Evolutionary conservation across 2,329 filamentous ascomycete genomes (phyloP).

Genomic region (Lachnellula occidentalis): DNA sequence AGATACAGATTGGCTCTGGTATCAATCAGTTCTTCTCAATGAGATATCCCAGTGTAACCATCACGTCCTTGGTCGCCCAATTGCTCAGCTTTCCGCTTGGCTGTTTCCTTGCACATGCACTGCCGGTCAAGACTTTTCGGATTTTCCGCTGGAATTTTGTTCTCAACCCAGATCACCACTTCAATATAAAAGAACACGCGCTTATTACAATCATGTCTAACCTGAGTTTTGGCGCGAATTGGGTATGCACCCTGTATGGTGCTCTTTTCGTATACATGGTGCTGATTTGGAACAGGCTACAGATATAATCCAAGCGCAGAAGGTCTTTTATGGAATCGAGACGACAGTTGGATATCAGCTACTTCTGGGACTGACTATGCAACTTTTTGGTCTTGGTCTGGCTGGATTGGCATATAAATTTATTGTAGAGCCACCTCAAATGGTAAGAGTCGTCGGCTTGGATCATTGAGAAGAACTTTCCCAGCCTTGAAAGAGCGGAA

Average conservation of each 20-base stretch:
- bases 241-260: no score
- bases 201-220: conserved; percentile 58
- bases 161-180: conserved; percentile 60
- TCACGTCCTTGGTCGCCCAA: conserved; percentile 20
- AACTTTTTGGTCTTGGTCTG: conserved; percentile 58
- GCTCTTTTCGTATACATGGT: no score
- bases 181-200: conserved; percentile 64
- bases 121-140: conserved; percentile 21
- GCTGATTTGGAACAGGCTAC: conserved; percentile 1
- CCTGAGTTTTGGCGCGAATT: conserved; percentile 34
- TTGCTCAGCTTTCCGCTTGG: conserved; percentile 20
- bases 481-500: no score
- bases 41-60: conserved; percentile 29
- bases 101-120: conserved; percentile 37
- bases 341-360: conserved; percentile 54
- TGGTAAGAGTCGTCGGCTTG: neutral
- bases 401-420: conserved; percentile 54
- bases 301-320: conserved; percentile 17
- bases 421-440: conserved; percentile 42
- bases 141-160: conserved; percentile 39
- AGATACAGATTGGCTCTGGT: conserved; percentile 11
- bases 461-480: no score
- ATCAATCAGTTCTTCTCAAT: conserved; percentile 26
- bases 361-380: conserved; percentile 53
- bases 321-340: conserved; percentile 35